Evolutionary conservation across 2,329 filamentous ascomycete species (phyloP).

Genomic region (Phialophora tarda): DNA sequence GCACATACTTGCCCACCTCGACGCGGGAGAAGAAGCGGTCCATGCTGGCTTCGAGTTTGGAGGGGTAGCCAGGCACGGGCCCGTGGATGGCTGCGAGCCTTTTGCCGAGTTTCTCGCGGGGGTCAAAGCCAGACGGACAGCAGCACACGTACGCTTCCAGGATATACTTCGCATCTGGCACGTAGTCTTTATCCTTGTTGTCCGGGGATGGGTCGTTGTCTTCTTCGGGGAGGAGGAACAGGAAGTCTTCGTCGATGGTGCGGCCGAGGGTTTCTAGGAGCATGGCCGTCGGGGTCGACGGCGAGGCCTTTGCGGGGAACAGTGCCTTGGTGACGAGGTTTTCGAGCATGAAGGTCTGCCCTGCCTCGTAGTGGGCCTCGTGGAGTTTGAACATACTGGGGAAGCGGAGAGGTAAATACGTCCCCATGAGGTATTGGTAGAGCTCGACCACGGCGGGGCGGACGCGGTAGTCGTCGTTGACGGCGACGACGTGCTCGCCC

Average conservation of each 20-base stretch:
- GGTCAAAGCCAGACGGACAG: conserved; percentile 65
- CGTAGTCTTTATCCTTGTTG: conserved; percentile 19
- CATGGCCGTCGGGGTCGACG: conserved; percentile 43
- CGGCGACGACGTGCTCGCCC: conserved; percentile 48
- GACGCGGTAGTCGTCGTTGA: conserved; percentile 49
- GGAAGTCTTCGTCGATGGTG: conserved; percentile 65
- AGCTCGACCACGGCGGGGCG: conserved; percentile 60
- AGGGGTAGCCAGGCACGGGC: conserved; percentile 63
- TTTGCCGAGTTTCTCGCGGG: conserved; percentile 60
- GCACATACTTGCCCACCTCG: conserved; percentile 60
- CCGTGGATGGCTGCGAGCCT: conserved; percentile 62
- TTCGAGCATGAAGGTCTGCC: conserved; percentile 44
- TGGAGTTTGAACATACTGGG: conserved; percentile 58
- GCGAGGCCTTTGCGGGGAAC: conserved; percentile 47
- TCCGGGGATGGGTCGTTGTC: conserved; percentile 36
- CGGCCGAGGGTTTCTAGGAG: conserved; percentile 57
- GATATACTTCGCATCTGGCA: conserved; percentile 52
- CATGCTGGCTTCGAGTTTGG: conserved; percentile 65
- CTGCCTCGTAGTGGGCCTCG: conserved; percentile 39
- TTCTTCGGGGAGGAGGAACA: conserved; percentile 60
- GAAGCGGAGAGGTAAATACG: conserved; percentile 63
- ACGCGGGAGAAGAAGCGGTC: conserved; percentile 65
- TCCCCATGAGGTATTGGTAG: conserved; percentile 60
- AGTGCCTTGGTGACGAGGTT: conserved; percentile 55
- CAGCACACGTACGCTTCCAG: conserved; percentile 63